Percentiles rank a stretch among this genome's conserved stretches.
These are phyloP conservation scores for Fusarium illudens DNA, from an alignment of 2,329 filamentous ascomycete genomes.

Conservation along the genomic window DNA sequence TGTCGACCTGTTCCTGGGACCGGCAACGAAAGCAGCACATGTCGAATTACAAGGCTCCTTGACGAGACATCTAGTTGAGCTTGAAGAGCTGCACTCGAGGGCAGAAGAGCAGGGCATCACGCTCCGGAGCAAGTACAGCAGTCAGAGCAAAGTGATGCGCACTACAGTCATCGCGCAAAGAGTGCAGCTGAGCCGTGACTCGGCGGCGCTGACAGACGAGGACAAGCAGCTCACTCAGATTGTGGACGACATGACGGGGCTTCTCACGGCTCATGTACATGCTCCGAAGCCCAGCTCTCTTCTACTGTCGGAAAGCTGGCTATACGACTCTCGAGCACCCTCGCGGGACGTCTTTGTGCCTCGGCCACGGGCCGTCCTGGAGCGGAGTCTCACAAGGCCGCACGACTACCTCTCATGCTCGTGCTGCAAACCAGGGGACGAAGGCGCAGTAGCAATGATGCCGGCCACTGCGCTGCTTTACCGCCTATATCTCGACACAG, in stretches of 20 bases:
- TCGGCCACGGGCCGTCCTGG: constrained; percentile 73
- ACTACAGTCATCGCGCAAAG: constrained; percentile 84
- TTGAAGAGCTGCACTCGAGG: constrained; percentile 56
- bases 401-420: constrained; percentile 80
- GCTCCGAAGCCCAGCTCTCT: constrained; percentile 50
- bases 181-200: constrained; percentile 80
- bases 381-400: constrained; percentile 75
- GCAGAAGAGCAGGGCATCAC: constrained; percentile 56
- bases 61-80: constrained; percentile 52
- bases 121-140: constrained; percentile 78
- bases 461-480: constrained; percentile 79
- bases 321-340: constrained; percentile 76
- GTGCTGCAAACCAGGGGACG: constrained; percentile 66
- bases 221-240: constrained; percentile 76
- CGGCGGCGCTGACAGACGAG: constrained; percentile 72
- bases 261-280: constrained; percentile 41
- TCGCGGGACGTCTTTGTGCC: constrained; percentile 79
- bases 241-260: constrained; percentile 58
- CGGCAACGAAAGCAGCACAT: constrained; percentile 45
- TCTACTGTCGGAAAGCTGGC: constrained; percentile 75
- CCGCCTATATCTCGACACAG: constrained; percentile 80
- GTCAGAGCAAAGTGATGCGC: constrained; percentile 73
- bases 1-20: constrained; percentile 45
- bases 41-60: constrained; percentile 48
- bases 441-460: constrained; percentile 65